Evolutionary conservation across 768 basidiomycete genomes (phyloP), one percentile per base, ranked within the genome.

Genomic region (Leccinellum luteum): DNA sequence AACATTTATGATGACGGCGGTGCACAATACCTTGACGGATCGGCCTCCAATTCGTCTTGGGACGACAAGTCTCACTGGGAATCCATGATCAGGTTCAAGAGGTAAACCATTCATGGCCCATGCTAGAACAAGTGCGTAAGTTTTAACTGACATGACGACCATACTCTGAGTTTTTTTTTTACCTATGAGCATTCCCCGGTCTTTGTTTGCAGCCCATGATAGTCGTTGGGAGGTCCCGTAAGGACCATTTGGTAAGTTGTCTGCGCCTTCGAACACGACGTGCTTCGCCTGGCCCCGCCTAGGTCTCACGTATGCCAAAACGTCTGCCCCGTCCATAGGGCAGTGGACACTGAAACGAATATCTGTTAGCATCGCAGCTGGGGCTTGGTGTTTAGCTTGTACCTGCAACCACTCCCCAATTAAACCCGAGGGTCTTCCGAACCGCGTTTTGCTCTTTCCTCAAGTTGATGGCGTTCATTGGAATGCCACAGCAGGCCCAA

Each of bases 371-470:
- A 30, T 41, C 3, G 25, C 19, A 8, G 1, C 13, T 28, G n/a
- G 52, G 27, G 23, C 30, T n/a, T 23, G 31, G 4, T 53, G n/a
- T 38, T 17, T 2, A 19, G 43, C 21, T 0, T 2, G 8, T 50
- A 80, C 70, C 56, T 48, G 76, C 81, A 3, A 70, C 81, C 3
- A 80, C 73, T 8, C 83, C 83, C 83, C 83, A 85, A 19, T 66
- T 73, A 61, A 85, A 85, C 1, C 84, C 84, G 1, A 84, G 75
- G 8, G 78, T 76, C 65, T 85, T 81, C 15, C 74, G 75, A 31
- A 85, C 77, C 48, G 83, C 71, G 61, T 87, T 87, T 65, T 87
- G 85, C 62, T 87, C 85, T 65, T 85, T 86, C 27, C 85, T 72
- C 2, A n/a, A n/a, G 3, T 27, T 35, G 35, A 38, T 9, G 17